phyloP scores from a whole-genome alignment of 2,329 filamentous ascomycete genomes.

The Penicillium sp. region DNA sequence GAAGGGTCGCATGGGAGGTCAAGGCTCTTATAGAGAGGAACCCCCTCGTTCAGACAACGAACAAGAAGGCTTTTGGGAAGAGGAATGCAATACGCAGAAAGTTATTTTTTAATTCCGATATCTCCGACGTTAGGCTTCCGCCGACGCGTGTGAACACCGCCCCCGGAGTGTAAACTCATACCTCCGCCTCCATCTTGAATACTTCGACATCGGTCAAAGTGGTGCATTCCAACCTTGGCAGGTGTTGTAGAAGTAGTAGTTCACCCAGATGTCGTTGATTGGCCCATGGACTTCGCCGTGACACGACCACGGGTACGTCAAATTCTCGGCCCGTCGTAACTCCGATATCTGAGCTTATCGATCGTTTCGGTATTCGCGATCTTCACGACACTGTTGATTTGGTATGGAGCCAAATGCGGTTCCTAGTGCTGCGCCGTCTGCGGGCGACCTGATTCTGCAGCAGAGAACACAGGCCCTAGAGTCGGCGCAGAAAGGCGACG shows the following conservation, averaged over 20 bases:
- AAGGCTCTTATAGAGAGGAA: neutral
- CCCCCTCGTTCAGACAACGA: neutral
- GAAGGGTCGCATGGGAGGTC: neutral
- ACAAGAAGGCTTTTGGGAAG: neutral
- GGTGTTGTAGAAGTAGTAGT: neutral
- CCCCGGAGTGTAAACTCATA: neutral
- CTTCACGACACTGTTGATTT: constrained; percentile 8
- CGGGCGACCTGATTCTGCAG: constrained; percentile 36
- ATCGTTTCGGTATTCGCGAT: constrained; percentile 10
- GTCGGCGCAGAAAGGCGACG: constrained; percentile 31
- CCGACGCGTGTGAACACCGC: constrained; percentile 7
- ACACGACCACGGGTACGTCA: neutral
- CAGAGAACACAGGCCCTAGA: constrained; percentile 33
- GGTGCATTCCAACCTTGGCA: neutral
- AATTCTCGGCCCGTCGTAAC: constrained; percentile 28
- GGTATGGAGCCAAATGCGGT: constrained; percentile 38
- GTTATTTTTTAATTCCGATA: constrained; percentile 19
- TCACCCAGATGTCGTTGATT: neutral
- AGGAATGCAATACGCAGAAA: constrained; percentile 12
- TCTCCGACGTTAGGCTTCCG: constrained; percentile 16
- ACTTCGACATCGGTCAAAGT: neutral
- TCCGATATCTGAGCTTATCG: constrained; percentile 27
- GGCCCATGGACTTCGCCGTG: neutral
- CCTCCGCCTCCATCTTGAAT: neutral
- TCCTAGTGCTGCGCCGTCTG: constrained; percentile 25